phyloP scores from a whole-genome alignment of 2,329 filamentous ascomycete species.

The Colletotrichum karsti region DNA sequence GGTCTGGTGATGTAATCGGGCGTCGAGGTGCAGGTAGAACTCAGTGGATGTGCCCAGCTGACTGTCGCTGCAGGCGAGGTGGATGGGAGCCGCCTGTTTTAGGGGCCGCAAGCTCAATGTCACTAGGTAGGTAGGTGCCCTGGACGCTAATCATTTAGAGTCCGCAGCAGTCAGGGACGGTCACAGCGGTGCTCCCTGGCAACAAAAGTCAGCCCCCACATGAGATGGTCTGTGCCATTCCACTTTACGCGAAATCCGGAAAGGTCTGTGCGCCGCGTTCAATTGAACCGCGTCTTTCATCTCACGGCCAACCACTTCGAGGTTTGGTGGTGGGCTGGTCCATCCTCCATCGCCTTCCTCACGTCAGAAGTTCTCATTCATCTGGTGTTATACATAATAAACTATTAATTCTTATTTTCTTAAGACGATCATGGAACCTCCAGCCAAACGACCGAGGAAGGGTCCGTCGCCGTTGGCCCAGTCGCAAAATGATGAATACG shows the following conservation, averaged over 20 bases:
- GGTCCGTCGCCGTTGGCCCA: conserved; percentile 47
- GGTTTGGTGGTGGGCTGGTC: not conserved
- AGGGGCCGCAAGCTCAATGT: not conserved
- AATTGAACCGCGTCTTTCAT: conserved; percentile 5
- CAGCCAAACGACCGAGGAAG: conserved; percentile 68
- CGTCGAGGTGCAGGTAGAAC: not conserved
- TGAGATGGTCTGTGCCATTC: conserved; percentile 8
- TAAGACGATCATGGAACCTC: conserved; percentile 59
- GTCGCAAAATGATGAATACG: conserved; percentile 46
- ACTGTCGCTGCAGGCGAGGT: not conserved
- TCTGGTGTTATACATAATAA: not conserved
- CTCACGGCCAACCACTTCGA: not conserved
- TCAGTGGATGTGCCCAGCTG: not conserved
- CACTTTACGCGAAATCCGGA: conserved; percentile 14
- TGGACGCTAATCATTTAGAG: conserved; percentile 3
- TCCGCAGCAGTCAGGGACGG: not conserved
- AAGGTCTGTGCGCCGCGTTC: conserved; percentile 1
- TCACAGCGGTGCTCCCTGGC: conserved; percentile 10
- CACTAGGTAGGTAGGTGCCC: too few species aligned
- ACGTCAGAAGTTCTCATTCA: too few species aligned
- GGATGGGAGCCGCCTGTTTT: not conserved
- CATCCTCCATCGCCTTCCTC: too few species aligned
- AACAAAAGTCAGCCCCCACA: not conserved
- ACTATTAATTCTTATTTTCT: not conserved
- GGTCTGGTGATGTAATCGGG: conserved; percentile 25